phyloP scores from a whole-genome alignment of 2,329 filamentous ascomycete genomes.

The Sporothrix sp. region DNA sequence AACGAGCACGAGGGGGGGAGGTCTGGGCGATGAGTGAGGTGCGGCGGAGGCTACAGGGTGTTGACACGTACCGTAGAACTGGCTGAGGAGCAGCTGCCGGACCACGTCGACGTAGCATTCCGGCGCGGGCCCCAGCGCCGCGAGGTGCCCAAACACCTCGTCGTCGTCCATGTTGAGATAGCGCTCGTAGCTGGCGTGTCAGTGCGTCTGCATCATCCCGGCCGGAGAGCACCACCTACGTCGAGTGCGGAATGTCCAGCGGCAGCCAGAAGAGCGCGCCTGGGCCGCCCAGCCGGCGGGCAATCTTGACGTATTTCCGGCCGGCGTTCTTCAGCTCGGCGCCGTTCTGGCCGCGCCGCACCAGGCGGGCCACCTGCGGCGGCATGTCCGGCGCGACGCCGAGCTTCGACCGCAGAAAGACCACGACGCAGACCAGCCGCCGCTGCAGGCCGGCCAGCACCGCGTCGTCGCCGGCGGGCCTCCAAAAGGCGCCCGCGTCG shows the following conservation, averaged over 20 bases:
- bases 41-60: too few relatives aligned
- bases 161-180: slow-evolving; percentile 28
- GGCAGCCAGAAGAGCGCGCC: slow-evolving; percentile 27
- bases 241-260: slow-evolving; percentile 24
- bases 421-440: slow-evolving; percentile 23
- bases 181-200: slow-evolving; percentile 28
- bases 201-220: too few relatives aligned
- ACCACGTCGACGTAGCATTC: slow-evolving; percentile 19
- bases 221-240: slow-evolving; percentile 20
- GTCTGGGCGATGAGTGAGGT: too few relatives aligned
- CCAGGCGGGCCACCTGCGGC: slow-evolving; percentile 16
- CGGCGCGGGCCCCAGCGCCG: slow-evolving; percentile 15
- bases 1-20: not conserved
- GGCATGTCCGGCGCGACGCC: slow-evolving; percentile 19
- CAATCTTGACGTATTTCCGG: slow-evolving; percentile 28
- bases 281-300: slow-evolving; percentile 22
- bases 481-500: slow-evolving; percentile 23
- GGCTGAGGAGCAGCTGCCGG: slow-evolving; percentile 19
- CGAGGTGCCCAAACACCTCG: slow-evolving; percentile 23
- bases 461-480: slow-evolving; percentile 1
- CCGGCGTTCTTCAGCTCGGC: slow-evolving; percentile 25
- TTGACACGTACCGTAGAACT: slow-evolving; percentile 5
- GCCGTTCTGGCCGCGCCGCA: slow-evolving; percentile 18
- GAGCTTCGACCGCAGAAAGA: slow-evolving; percentile 25
- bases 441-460: slow-evolving; percentile 22